Evolutionary conservation across 2,329 filamentous ascomycete genomes (phyloP), one percentile per base, ranked within the genome.

Genomic region (Colletotrichum falcatum): DNA sequence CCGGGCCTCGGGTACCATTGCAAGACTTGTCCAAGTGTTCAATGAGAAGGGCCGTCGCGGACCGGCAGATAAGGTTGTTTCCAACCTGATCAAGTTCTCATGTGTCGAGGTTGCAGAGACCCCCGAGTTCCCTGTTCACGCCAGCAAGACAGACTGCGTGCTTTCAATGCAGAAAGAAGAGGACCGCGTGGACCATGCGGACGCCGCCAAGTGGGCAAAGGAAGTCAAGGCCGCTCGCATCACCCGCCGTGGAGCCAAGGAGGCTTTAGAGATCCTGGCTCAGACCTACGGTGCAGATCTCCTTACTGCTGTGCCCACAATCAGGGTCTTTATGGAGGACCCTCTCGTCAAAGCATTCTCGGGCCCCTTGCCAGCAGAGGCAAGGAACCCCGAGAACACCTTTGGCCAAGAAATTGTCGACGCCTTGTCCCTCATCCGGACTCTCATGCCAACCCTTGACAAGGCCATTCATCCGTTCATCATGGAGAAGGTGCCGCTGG

Each of bases 71-170:
- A 99, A 99, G 83, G 93, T 99, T 18, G 95, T 98, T 35, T 91
- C 93, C 56, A 99, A 99, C 77, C 82, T 99, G 62, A 94, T 97
- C 82, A 98, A 98, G 78, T 99, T 98, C 81, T 97, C 94, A 73
- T 99, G 96, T 77, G 94, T 98, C 77, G 96, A 99, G 79, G 97
- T 97, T 1, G 95, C 96, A 0, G 97, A 99, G 80, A 99, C 97
- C 0, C 96, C 96, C 0, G 96, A 98, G 77, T 98, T 98, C 79
- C 90, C 91, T 5, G 91, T 93, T 35, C 96, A 98, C 76, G 92
- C 92, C 1, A 80, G 85, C 53, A 91, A 97, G 77, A 92, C 91
- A 55, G 90, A 91, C 73, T 91, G 92, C 18, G 96, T 99, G 66
- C 83, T 99, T 20, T 98, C 96, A 0, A 90, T 99, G 80, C 94